phyloP scores from a whole-genome alignment of 108 stramenopile genomes.

The Skeletonema menzelii region DNA sequence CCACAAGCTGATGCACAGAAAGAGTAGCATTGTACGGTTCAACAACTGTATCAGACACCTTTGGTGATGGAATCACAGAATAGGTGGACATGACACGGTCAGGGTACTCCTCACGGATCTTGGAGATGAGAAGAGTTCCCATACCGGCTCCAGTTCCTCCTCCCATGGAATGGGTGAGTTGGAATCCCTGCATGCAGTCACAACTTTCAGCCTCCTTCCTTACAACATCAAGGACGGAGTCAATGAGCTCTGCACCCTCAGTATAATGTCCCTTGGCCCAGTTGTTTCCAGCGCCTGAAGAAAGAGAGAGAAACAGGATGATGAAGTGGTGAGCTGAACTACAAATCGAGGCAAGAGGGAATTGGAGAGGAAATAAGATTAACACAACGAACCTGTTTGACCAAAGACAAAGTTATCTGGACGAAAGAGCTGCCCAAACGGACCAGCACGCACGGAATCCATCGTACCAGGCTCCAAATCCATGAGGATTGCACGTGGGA shows the following conservation, averaged over 20 bases:
- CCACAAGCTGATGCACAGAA: constrained; percentile 96
- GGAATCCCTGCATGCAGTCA: constrained; percentile 90
- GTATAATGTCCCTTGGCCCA: constrained; percentile 99
- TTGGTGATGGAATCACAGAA: constrained; percentile 92
- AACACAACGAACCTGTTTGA: constrained; percentile 61
- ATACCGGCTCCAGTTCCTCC: constrained; percentile 94
- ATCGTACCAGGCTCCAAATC: constrained; percentile 94
- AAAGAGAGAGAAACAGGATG: not conserved
- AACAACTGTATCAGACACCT: constrained; percentile 96
- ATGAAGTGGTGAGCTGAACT: not conserved
- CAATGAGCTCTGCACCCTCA: constrained; percentile 95
- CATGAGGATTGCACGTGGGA: constrained; percentile 90
- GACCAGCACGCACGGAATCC: constrained; percentile 84
- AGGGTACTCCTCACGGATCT: constrained; percentile 96
- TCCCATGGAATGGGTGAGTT: constrained; percentile 92
- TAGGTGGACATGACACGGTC: constrained; percentile 93
- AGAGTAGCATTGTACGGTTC: constrained; percentile 98
- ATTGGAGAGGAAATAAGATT: not conserved
- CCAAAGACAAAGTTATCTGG: constrained; percentile 98
- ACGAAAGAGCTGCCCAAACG: constrained; percentile 86
- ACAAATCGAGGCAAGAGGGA: not conserved
- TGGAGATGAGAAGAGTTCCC: constrained; percentile 94
- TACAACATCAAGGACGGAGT: constrained; percentile 92
- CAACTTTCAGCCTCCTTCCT: constrained; percentile 93
- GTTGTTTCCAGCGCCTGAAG: constrained; percentile 80